Evolutionary conservation across 2,329 filamentous ascomycete species (phyloP).

Genomic region (Ceratocystis albifundus): DNA sequence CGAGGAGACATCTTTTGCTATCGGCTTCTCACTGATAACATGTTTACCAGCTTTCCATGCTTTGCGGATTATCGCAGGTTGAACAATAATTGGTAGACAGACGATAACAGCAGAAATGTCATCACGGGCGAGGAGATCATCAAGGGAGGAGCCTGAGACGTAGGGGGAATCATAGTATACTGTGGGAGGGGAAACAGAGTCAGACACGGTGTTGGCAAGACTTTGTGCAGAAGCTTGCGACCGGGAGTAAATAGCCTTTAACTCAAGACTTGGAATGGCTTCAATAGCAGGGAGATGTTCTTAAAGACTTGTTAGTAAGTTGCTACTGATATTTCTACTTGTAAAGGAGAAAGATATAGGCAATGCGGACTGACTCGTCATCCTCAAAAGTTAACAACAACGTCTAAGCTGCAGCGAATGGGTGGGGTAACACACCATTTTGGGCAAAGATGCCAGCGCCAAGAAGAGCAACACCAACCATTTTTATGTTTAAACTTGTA

Average conservation of each 20-base stretch:
- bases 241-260: conserved; percentile 57
- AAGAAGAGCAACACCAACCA: conserved; percentile 46
- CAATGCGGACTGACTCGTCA: no score
- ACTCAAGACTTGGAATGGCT: conserved; percentile 37
- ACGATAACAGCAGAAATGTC: conserved; percentile 48
- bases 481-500: neutral
- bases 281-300: conserved; percentile 45
- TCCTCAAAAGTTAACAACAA: neutral
- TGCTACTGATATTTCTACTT: neutral
- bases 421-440: conserved; percentile 34
- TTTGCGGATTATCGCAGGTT: conserved; percentile 47
- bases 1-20: conserved; percentile 46
- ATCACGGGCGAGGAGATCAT: conserved; percentile 41
- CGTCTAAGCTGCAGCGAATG: neutral
- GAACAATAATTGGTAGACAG: conserved; percentile 50
- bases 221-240: conserved; percentile 45
- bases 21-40: conserved; percentile 58
- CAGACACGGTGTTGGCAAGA: conserved; percentile 8
- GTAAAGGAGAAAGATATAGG: no score
- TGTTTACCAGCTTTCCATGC: conserved; percentile 56
- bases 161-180: conserved; percentile 27
- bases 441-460: conserved; percentile 53
- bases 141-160: conserved; percentile 35
- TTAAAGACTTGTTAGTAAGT: conserved; percentile 6
- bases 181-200: neutral